phyloP scores from a whole-genome alignment of 2,329 filamentous ascomycete species.

The Fulvia fulva region DNA sequence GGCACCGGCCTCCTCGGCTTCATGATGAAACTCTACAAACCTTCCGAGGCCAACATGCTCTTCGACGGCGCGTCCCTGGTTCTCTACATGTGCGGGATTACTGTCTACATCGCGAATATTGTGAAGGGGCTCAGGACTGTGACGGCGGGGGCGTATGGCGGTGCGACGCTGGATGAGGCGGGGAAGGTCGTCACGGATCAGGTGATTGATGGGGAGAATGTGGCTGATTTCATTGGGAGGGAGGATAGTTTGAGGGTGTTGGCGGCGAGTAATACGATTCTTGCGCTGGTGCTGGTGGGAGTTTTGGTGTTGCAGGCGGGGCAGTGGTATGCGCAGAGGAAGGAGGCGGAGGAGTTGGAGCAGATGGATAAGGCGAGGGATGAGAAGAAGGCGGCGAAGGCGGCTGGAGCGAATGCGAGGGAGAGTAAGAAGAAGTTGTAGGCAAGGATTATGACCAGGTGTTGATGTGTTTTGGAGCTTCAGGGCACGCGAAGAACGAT shows the following conservation, averaged over 20 bases:
- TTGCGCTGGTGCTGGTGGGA: conserved; percentile 86
- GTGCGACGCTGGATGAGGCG: conserved; percentile 36
- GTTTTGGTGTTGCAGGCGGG: conserved; percentile 91
- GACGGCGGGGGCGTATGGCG: conserved; percentile 64
- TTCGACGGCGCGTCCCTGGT: conserved; percentile 76
- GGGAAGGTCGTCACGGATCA: conserved; percentile 33
- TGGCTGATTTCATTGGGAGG: conserved; percentile 67
- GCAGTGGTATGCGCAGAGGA: conserved; percentile 97
- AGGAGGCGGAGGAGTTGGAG: conserved; percentile 76
- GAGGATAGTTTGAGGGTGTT: conserved; percentile 90
- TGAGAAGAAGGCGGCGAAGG: conserved; percentile 44
- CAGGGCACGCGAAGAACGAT: background rate
- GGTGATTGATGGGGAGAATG: conserved; percentile 45
- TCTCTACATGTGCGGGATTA: conserved; percentile 77
- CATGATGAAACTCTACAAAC: conserved; percentile 90
- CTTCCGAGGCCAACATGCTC: conserved; percentile 89
- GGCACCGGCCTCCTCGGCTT: conserved; percentile 83
- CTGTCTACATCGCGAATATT: conserved; percentile 94
- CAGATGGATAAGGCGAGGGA: conserved; percentile 56
- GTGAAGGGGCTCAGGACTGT: conserved; percentile 89
- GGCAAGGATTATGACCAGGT: conserved; percentile 2
- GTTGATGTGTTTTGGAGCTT: background rate
- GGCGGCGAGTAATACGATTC: conserved; percentile 90
- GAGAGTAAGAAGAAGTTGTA: conserved; percentile 32
- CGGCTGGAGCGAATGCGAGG: conserved; percentile 30